phyloP scores from a whole-genome alignment of 495 filamentous ascomycete species.

The Aspergillus carlsbadensis region DNA sequence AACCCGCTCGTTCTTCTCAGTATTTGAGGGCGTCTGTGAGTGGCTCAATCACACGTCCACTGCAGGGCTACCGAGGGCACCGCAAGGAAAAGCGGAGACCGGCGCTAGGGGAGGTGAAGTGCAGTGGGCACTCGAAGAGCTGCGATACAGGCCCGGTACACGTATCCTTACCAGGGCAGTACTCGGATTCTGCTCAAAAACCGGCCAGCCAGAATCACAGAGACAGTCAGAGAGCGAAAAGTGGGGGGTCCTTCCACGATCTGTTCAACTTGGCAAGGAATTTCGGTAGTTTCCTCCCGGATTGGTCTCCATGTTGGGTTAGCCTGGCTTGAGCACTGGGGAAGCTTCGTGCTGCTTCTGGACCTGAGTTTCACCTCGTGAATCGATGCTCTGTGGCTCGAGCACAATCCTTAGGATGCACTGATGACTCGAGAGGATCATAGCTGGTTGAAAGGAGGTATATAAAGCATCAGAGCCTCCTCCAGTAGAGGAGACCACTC shows the following conservation, averaged over 20 bases:
- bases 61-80: slow-evolving; percentile 10
- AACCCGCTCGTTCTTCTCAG: background rate
- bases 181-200: background rate
- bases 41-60: slow-evolving; percentile 8
- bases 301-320: slow-evolving; percentile 15
- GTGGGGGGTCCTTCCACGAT: slow-evolving; percentile 18
- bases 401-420: no score
- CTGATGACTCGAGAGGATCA: no score
- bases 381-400: no score
- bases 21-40: background rate
- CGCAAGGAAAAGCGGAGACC: slow-evolving; percentile 24
- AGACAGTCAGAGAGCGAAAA: slow-evolving; percentile 1
- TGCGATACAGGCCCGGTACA: slow-evolving; percentile 5
- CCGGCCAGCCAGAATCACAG: background rate
- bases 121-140: background rate
- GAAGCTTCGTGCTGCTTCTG: no score
- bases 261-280: background rate
- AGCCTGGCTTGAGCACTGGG: slow-evolving; percentile 5
- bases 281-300: slow-evolving; percentile 5
- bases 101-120: slow-evolving; percentile 21
- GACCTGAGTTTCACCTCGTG: no score
- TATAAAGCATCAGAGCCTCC: no score
- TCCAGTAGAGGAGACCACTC: no score
- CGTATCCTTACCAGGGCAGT: background rate
- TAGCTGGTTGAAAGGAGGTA: no score